Evolutionary conservation across 768 basidiomycete genomes (phyloP).

Genomic region (Kondoa malvinella): DNA sequence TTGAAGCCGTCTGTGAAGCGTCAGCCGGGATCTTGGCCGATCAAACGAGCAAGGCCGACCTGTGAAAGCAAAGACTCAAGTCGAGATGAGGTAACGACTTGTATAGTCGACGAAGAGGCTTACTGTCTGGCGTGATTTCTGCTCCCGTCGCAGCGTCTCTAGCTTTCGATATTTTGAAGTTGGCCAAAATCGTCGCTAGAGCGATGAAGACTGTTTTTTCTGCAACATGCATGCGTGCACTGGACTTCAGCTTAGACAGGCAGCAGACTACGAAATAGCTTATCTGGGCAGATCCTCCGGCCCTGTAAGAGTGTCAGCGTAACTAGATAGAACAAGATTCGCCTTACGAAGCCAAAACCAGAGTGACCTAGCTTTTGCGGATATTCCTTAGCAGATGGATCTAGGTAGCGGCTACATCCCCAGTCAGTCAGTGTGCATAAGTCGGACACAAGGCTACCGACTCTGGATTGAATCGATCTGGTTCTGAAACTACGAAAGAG

Average conservation of each 20-base stretch:
- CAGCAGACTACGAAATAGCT: not conserved
- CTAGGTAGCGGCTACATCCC: not conserved
- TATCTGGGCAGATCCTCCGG: not conserved
- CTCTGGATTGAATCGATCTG: not conserved
- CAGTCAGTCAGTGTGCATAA: too few species aligned
- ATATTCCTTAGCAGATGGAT: not conserved
- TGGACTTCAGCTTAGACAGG: not conserved
- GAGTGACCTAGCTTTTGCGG: conserved; percentile 11
- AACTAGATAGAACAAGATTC: not conserved
- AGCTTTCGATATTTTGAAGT: conserved; percentile 3
- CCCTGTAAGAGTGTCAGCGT: not conserved
- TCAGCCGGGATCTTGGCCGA: not conserved
- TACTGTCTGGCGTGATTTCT: conserved; percentile 1
- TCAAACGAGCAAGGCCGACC: not conserved
- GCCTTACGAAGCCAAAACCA: conserved; percentile 6
- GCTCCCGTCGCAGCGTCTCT: not conserved
- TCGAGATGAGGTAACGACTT: too few species aligned
- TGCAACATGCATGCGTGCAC: conserved; percentile 11
- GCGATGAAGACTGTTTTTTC: conserved; percentile 3
- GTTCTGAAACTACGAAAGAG: too few species aligned
- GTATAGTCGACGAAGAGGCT: too few species aligned
- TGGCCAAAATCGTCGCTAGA: not conserved
- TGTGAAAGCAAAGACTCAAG: not conserved
- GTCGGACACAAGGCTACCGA: too few species aligned
- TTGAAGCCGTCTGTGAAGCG: conserved; percentile 7